Evolutionary conservation across 208 protist genomes (phyloP), one percentile per base, ranked within the genome.

Genomic region (Porcisia hertigi): DNA sequence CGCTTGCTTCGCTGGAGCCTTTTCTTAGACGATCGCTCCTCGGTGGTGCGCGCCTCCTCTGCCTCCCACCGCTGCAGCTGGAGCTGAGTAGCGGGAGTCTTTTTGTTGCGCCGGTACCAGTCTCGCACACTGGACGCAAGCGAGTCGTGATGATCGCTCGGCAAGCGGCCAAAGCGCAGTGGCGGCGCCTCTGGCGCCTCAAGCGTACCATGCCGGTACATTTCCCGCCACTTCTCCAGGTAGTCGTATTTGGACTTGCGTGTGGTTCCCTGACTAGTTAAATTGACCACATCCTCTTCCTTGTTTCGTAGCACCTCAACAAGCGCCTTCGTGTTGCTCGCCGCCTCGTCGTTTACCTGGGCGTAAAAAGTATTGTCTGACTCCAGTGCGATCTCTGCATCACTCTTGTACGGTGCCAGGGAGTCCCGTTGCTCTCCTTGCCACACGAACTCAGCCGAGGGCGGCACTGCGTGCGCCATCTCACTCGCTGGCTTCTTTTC

Each of bases 141-240:
- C 1, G 93, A 89, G 55, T 94, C 85, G 20, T 84, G 81, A 79
- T 95, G 90, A 65, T 97, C 93, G 64, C 92, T 89, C 5, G 88
- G 82, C 3, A 73, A 84, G 60, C 85, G 91, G 7, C 94, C 94
- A 77, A 96, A 96, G 36, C 85, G 87, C 41, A 96, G 73, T 20
- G 81, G 70, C 16, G 91, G 90, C 14, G 69, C 79, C n/a, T 94
- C 90, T 30, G 94, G 91, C 4, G 82, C 92, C 63, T 97, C 94
- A 41, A 97, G 89, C 2, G 92, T 96, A 59, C 94, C 94, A 73
- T 96, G 91, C 6, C 88, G 89, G 78, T 97, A 97, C 94, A 97
- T 97, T 65, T 96, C 90, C n/a, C 91, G 75, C 90, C 92, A 97
- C 78, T 95, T 95, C 69, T 91, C 83, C 64, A 97, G 78, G 77